phyloP scores from a whole-genome alignment of 2,329 filamentous ascomycete genomes.

The Cercospora sp. region DNA sequence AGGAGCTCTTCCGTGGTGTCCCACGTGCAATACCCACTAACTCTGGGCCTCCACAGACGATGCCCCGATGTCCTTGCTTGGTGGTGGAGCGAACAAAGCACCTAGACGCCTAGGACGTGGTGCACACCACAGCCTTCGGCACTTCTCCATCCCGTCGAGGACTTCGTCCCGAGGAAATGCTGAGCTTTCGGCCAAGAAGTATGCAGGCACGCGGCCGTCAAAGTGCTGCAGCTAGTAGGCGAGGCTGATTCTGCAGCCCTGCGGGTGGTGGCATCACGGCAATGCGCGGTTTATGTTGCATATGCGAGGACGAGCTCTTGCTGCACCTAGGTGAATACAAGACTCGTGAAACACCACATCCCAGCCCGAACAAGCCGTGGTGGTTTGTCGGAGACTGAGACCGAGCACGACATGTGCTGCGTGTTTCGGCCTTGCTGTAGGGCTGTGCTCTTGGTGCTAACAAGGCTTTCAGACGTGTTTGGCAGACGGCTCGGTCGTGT shows the following conservation, averaged over 20 bases:
- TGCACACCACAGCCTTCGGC: not conserved
- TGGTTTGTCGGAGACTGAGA: not conserved
- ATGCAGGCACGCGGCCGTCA: not conserved
- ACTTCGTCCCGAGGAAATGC: not conserved
- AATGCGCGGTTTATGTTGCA: not conserved
- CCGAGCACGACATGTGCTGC: not conserved
- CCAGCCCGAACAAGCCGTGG: not conserved
- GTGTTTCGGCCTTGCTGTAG: not conserved
- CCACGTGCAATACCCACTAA: not conserved
- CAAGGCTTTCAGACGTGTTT: not conserved
- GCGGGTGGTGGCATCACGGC: not conserved
- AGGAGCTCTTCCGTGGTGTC: not conserved
- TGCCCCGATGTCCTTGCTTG: not conserved
- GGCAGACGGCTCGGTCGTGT: not conserved
- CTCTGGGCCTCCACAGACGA: not conserved
- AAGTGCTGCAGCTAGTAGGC: constrained; percentile 1
- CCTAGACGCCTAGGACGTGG: not conserved
- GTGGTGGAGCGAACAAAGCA: not conserved
- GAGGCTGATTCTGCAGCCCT: not conserved
- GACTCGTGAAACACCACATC: not conserved
- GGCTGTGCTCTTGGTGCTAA: not conserved
- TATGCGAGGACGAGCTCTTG: not conserved
- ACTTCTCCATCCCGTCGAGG: not conserved
- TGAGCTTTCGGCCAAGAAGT: not conserved
- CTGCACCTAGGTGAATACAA: not conserved